phyloP scores from a whole-genome alignment of 371 early-diverging fungal genomes.

The Batrachochytrium dendrobatidis region DNA sequence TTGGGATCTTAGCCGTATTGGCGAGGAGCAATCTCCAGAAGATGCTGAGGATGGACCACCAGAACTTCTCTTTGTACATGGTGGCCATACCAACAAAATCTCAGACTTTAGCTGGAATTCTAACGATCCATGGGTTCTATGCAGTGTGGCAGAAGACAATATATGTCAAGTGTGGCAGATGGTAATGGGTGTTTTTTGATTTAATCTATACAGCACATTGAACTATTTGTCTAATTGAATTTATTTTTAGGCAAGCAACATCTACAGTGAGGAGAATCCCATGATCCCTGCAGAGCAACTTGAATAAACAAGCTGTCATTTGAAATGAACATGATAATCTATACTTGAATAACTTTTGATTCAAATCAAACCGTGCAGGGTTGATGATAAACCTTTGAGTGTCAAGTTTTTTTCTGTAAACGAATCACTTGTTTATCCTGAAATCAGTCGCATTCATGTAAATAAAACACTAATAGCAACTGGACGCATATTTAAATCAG shows the following conservation, averaged over 20 bases:
- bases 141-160: constrained; percentile 93
- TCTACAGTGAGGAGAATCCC: constrained; percentile 7
- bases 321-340: too few relatives aligned
- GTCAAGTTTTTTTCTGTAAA: too few relatives aligned
- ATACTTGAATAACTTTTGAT: too few relatives aligned
- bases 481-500: too few relatives aligned
- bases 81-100: constrained; percentile 96
- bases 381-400: too few relatives aligned
- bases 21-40: constrained; percentile 91
- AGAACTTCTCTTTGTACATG: constrained; percentile 97
- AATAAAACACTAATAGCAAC: too few relatives aligned
- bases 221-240: neutral
- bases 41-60: constrained; percentile 98
- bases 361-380: too few relatives aligned
- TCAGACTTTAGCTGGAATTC: constrained; percentile 97
- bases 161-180: constrained; percentile 98
- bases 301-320: too few relatives aligned
- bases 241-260: constrained; percentile 12
- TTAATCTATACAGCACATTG: neutral
- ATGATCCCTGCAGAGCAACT: neutral
- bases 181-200: constrained; percentile 34
- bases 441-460: too few relatives aligned
- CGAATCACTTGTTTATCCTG: too few relatives aligned
- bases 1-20: constrained; percentile 93
- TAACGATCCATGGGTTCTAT: constrained; percentile 90